Evolutionary conservation across 1,139 yeast genomes (phyloP), one percentile per base, ranked within the genome.

Genomic region (Magnusiomyces sp.): DNA sequence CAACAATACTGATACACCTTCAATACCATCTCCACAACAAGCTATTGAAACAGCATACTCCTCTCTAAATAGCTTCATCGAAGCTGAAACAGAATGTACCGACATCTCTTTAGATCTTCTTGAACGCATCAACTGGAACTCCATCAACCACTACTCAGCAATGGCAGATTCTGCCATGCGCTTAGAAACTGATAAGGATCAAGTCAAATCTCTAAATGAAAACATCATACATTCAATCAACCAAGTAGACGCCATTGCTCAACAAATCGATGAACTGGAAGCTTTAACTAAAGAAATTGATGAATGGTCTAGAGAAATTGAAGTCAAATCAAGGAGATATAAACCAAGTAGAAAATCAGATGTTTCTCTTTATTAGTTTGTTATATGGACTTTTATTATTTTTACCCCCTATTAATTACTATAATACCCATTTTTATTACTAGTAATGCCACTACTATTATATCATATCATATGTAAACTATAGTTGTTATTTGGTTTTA

Each of bases 251-350:
- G 61, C 61, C 1, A 66, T 81, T 2, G 88, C 79, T 49, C 46
- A 59, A 1, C 72, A 74, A 46, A 73, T 79, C 1, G 68, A 64
- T 11, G 67, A 69, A 40, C 61, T 83, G 49, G 79, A 75, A 47
- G 59, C 58, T 0, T 58, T 83, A 3, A 72, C 76, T 1, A 60
- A 64, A 5, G 89, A 84, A 56, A 62, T 84, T 47, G 85, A 81
- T 53, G 71, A 69, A 49, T 83, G 84, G 81, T 72, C 84, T 1
- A 64, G 68, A 27, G 83, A 80, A 53, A 59, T 80, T 44, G 78
- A 74, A 45, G 70, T 68, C 3, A 73, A 73, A 54, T 51, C 63
- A 14, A 59, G 69, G 17, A 53, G 68, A 40, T 58, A 54, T 37
- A 50, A 45, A 34, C 44, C 43, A 33, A 45, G 32, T 38, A n/a